Base-by-base conservation (phyloP, 1,284 basidiomycete species). In the Tremellales sp. region DNA sequence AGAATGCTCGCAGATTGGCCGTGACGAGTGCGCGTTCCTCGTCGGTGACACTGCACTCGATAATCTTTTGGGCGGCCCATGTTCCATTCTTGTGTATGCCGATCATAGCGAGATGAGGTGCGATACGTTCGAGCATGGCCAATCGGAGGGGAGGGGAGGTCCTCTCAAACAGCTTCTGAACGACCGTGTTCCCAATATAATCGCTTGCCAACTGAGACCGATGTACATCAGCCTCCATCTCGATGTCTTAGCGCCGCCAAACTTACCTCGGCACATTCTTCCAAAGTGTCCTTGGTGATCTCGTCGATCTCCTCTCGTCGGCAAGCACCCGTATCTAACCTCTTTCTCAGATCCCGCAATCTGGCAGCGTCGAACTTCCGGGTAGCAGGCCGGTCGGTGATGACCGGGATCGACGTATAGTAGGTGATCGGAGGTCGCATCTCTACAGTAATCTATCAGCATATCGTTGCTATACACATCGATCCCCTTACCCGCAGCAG, bases 71-170 rank as follows among this genome's bases (percentile, higher is more conserved):
- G 3, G 93, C 94, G 1, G 95, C 94, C 95, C 95, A 98, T 0
- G 95, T 99, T 32, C 95, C 95, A 62, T 98, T 98, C 77, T 98
- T 98, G 78, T 99, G 95, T 43, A 94, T 92, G 40, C 95, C 95
- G 57, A 97, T 95, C 80, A 90, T 90, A 22, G 94, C 95, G 21
- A 99, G 77, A 69, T 95, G 87, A 43, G 95, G 95, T 3, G 85
- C 83, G 50, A 98, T 85, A 38, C 91, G 84, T 65, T 97, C 91
- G 37, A 99, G 78, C 88, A 98, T 92, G 14, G 83, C 82, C 55
- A 88, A 79, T 58, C 93, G 81, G 40, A 90, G 83, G 3, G 65
- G 72, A 31, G 84, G 75, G 18, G 87, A 87, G 63, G 89, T 90
- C 57, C 82, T 85, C 72, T 97, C 94, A 60, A 97, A 98, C 24